Evolutionary conservation across 208 protist species (phyloP), one percentile per base, ranked within the genome.

Genomic region (Trypanosoma rangeli): DNA sequence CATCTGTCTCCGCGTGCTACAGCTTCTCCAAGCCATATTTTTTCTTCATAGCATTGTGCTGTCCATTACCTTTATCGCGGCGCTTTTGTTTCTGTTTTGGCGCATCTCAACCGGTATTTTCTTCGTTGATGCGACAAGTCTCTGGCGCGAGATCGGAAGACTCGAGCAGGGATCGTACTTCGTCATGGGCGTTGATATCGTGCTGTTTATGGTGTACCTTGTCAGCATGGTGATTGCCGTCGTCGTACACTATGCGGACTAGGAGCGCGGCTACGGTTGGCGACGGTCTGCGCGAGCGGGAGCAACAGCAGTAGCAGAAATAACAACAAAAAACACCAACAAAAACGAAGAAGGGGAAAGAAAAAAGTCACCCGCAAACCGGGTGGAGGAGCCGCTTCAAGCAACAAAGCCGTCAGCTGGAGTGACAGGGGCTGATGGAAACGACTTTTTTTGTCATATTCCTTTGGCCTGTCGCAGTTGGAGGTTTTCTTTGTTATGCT

Each of bases 41-140:
- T 70, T 86, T 49, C 57, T 91, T 35, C 55, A 78, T 48, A 84
- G 76, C 73, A 84, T 84, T 49, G 26, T 85, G 5, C 73, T 83
- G 52, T 63, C 73, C n/a, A 35, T 85, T n/a, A 22, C 49, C 28
- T 88, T 84, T 58, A 16, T 61, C 22, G 9, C 75, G 1, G 57
- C 79, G 18, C 67, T 94, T 10, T 35, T 68, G n/a, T 78, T 82
- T 35, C 48, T 72, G 0, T n/a, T 87, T 12, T 91, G 76, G 74
- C 85, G 82, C 20, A 76, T 91, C 37, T 79, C 57, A 33, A 73
- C 70, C 31, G 79, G 78, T 5, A 60, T 77, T 37, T 78, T 87
- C 20, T 92, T 92, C 75, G 80, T 91, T 16, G 89, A 94, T 57
- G 89, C 89, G 5, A 90, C 88, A 18, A 93, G 85, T 55, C 72